Conservation (phyloP, 176 grass and related monocot genomes). For the Elymus sibiricus region DNA sequence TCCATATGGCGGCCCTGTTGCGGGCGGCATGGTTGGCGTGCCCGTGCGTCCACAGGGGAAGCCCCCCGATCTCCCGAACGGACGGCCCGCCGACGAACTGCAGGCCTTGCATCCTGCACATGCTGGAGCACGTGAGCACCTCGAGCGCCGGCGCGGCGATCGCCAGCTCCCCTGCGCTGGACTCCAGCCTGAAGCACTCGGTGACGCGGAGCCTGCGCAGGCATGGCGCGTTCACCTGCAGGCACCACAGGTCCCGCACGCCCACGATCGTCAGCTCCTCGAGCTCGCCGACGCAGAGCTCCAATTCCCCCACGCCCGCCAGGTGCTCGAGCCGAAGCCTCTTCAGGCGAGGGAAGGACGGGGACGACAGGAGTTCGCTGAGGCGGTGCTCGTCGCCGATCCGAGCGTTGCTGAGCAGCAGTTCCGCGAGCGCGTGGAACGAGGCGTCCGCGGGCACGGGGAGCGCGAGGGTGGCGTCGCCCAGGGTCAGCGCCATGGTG, state of each 20-base stretch:
- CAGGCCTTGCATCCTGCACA: background rate
- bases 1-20: background rate
- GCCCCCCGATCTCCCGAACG: background rate
- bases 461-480: background rate
- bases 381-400: background rate
- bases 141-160: background rate
- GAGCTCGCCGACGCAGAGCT: background rate
- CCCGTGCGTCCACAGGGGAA: constrained; percentile 6
- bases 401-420: background rate
- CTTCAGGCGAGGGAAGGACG: background rate
- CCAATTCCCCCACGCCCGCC: background rate
- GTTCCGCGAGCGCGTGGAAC: background rate
- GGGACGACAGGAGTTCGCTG: background rate
- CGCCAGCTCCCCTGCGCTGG: background rate
- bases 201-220: background rate
- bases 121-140: background rate
- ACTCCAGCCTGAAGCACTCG: background rate
- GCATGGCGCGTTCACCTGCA: background rate
- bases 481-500: background rate
- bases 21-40: background rate
- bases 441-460: background rate
- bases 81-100: background rate
- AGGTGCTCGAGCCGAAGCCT: constrained; percentile 1
- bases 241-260: background rate
- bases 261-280: background rate